Base-by-base conservation (phyloP, 805 yeast genomes). In the Starmerella stigmatis region DNA sequence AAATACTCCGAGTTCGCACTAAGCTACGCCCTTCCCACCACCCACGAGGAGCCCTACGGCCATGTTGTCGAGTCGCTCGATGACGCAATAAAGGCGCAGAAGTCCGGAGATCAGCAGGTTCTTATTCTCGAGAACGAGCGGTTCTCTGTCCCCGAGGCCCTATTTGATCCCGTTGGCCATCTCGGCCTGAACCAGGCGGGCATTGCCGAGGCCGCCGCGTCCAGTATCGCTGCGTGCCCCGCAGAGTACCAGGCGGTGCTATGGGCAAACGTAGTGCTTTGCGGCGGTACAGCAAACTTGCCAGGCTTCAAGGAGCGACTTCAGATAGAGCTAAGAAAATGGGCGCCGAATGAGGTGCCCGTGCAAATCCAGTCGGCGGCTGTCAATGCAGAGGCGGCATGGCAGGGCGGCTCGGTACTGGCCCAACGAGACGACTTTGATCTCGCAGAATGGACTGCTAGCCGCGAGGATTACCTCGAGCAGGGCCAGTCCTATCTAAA, bases 61-160 rank as follows among this genome's bases (percentile, higher is more conserved):
- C 81, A 78, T 56, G 76, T 82, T 1, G 61, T 69, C 6, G 66
- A 70, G 8, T 50, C 53, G 7, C 20, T 43, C 2, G 52, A 48
- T 15, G 51, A 52, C 28, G 57, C 52, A 5, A 34, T 37, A 3
- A 22, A 31, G 26, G 46, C 46, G 11, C 53, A 52, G n/a, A 50
- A 49, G 21, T 17, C 46, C 4, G 56, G 58, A 19, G 81, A 77
- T 39, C 67, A 73, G 10, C 96, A 88, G 60, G 69, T 79, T 1
- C 64, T 89, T 29, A 65, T 71, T 41, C 68, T 92, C 5, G 71
- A 70, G 21, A 96, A 89, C 61, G 99, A 92, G 62, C 64, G 96
- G 46, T 89, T 92, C 62, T 72, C 84, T 2, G 75, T 83, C 2
- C 96, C 97, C 0, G 99, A 92, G 59, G 69, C 84, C 1, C 67